Conservation (phyloP, 768 basidiomycete genomes). For the Hemileccinum rubropunctum region DNA sequence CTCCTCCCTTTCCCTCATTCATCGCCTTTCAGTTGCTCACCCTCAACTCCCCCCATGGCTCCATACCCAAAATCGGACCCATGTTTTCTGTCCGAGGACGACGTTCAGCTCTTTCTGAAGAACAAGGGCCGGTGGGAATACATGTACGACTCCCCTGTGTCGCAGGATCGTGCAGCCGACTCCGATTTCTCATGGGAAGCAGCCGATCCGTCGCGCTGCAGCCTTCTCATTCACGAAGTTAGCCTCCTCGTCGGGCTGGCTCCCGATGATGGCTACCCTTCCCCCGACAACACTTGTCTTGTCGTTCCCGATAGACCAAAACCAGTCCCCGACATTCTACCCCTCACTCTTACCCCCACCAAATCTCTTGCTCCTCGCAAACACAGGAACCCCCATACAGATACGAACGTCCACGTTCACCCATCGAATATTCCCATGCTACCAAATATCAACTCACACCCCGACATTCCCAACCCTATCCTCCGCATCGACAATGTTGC, state of each 20-base stretch:
- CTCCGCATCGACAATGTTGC: neutral
- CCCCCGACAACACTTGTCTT: neutral
- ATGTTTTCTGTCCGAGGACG: slow-evolving; percentile 10
- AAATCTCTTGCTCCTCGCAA: slow-evolving; percentile 18
- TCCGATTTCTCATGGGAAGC: slow-evolving; percentile 19
- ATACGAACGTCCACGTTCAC: neutral
- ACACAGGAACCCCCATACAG: neutral
- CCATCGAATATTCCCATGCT: neutral
- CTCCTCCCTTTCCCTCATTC: neutral
- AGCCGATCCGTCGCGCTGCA: slow-evolving; percentile 20
- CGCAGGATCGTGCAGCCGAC: slow-evolving; percentile 1
- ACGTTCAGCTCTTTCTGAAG: slow-evolving; percentile 16
- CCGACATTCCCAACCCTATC: neutral
- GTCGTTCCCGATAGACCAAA: neutral
- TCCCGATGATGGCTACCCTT: slow-evolving; percentile 13
- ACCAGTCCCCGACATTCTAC: slow-evolving; percentile 11
- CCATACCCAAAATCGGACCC: neutral
- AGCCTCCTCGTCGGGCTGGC: slow-evolving; percentile 32
- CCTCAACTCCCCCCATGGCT: slow-evolving; percentile 18
- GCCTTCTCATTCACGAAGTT: slow-evolving; percentile 31
- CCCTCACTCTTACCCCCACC: slow-evolving; percentile 17
- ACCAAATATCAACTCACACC: neutral
- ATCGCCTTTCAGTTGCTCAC: slow-evolving; percentile 7
- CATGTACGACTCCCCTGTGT: neutral
- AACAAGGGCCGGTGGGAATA: slow-evolving; percentile 11